These are phyloP conservation scores for Carnegiea gigantea DNA, from an alignment of 179 eudicot species.

Conservation along the genomic window DNA sequence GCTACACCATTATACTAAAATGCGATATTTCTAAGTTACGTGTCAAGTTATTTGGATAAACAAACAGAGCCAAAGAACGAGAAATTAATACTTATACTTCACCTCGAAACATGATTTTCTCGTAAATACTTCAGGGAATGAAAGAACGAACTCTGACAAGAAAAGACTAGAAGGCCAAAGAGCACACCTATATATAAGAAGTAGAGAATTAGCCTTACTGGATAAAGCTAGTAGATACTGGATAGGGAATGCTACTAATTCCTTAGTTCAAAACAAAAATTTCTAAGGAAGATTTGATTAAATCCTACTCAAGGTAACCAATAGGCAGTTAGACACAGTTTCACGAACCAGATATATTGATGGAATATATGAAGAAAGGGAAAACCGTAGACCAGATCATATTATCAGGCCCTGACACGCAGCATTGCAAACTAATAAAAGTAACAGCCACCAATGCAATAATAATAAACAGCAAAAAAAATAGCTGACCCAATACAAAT, in stretches of 20 bases:
- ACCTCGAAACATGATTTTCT: conserved; percentile 89
- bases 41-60: not conserved
- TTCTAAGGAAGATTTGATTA: not conserved
- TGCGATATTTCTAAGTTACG: not conserved
- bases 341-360: too few species aligned
- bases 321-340: too few species aligned
- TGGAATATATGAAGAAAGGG: too few species aligned
- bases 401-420: too few species aligned
- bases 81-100: conserved; percentile 21
- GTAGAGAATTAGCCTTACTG: conserved; percentile 18
- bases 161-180: conserved; percentile 97
- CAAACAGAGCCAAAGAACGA: not conserved
- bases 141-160: conserved; percentile 89
- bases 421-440: too few species aligned
- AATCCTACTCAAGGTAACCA: not conserved
- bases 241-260: not conserved
- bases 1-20: not conserved
- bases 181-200: conserved; percentile 58
- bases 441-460: too few species aligned
- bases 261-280: not conserved
- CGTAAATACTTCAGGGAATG: conserved; percentile 66
- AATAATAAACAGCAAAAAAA: too few species aligned
- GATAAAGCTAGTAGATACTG: not conserved
- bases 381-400: too few species aligned
- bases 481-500: too few species aligned